Conservation (phyloP, 495 filamentous ascomycete genomes). For the Penicillium maclennaniae region DNA sequence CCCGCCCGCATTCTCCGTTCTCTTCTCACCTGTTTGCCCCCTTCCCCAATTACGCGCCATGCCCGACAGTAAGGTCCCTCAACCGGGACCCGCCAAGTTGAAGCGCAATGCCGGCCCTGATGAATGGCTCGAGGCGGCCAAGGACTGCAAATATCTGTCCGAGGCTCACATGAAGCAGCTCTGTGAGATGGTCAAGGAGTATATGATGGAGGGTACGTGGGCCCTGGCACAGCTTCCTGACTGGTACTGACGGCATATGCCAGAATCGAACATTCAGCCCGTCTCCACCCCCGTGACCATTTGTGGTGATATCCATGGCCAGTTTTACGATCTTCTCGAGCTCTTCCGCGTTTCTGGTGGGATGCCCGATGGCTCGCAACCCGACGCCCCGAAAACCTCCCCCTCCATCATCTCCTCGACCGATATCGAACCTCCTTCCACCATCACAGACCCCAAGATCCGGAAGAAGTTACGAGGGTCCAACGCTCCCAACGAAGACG, state of each 20-base stretch:
- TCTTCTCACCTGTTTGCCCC: constrained; percentile 5
- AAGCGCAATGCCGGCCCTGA: constrained; percentile 79
- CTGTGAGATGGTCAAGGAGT: constrained; percentile 98
- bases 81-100: constrained; percentile 85
- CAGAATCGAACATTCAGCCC: constrained; percentile 97
- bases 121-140: constrained; percentile 93
- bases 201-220: constrained; percentile 84
- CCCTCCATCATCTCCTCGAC: constrained; percentile 71
- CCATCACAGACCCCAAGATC: constrained; percentile 78
- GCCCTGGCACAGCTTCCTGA: too few species aligned
- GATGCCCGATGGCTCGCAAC: constrained; percentile 76
- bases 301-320: constrained; percentile 97
- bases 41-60: constrained; percentile 23
- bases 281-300: constrained; percentile 95
- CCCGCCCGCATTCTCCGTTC: constrained; percentile 2
- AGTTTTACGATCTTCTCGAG: constrained; percentile 97
- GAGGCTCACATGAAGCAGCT: constrained; percentile 97
- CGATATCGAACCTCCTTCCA: constrained; percentile 82
- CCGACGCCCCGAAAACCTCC: constrained; percentile 58
- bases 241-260: neutral
- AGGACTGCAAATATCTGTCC: constrained; percentile 93
- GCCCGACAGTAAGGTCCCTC: constrained; percentile 64
- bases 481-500: constrained; percentile 41
- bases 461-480: constrained; percentile 70
- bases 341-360: constrained; percentile 94